phyloP scores from a whole-genome alignment of 2,329 filamentous ascomycete genomes.

The Diaporthe australafricana region DNA sequence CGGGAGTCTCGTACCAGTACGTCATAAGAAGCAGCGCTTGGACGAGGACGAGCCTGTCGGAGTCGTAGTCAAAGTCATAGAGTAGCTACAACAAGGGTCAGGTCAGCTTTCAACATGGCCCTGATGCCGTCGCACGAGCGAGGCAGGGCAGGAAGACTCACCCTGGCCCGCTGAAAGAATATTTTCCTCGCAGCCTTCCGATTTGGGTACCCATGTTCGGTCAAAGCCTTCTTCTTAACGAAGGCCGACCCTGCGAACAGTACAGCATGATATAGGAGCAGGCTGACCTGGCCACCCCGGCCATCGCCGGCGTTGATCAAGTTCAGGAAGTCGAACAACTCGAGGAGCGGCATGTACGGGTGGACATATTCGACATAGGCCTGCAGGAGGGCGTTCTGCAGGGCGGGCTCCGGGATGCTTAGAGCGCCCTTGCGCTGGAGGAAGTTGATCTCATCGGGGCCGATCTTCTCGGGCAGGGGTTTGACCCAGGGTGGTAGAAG shows the following conservation, averaged over 20 bases:
- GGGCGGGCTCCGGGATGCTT: slow-evolving; percentile 73
- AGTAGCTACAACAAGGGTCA: slow-evolving; percentile 68
- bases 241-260: slow-evolving; percentile 95
- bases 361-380: slow-evolving; percentile 91
- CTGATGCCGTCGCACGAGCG: not conserved
- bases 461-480: slow-evolving; percentile 76
- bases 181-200: slow-evolving; percentile 86
- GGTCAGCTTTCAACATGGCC: slow-evolving; percentile 20
- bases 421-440: slow-evolving; percentile 87
- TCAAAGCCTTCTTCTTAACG: slow-evolving; percentile 82
- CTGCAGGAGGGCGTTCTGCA: slow-evolving; percentile 85
- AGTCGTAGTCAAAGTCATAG: slow-evolving; percentile 96
- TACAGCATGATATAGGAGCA: slow-evolving; percentile 91
- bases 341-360: slow-evolving; percentile 92
- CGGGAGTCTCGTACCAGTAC: slow-evolving; percentile 97
- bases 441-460: slow-evolving; percentile 85
- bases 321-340: slow-evolving; percentile 70
- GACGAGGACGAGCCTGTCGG: slow-evolving; percentile 87
- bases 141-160: slow-evolving; percentile 55
- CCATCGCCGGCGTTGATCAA: slow-evolving; percentile 76
- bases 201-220: slow-evolving; percentile 79
- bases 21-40: slow-evolving; percentile 93
- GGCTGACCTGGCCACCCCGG: slow-evolving; percentile 77
- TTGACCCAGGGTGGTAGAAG: slow-evolving; percentile 79
- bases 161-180: slow-evolving; percentile 89